Percentiles rank a stretch among this genome's conserved stretches.
These are phyloP conservation scores for Trichoderma gracile DNA, from an alignment of 2,329 filamentous ascomycete genomes.

Conservation along the genomic window DNA sequence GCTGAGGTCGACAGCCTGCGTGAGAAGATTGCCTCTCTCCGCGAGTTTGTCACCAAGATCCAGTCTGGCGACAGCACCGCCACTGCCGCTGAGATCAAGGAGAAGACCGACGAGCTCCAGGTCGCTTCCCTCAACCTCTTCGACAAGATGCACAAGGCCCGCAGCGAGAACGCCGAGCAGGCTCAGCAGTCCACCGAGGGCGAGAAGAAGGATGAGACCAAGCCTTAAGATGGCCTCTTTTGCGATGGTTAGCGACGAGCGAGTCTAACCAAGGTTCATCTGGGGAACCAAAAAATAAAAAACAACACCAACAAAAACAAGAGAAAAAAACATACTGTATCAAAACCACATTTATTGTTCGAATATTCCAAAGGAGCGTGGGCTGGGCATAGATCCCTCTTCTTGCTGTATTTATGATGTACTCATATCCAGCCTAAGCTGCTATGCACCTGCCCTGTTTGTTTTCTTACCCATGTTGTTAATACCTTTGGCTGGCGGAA, in stretches of 20 bases:
- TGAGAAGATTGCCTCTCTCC: conserved; percentile 85
- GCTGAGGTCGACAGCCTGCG: conserved; percentile 87
- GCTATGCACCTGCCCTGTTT: conserved; percentile 34
- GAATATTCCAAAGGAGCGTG: conserved; percentile 38
- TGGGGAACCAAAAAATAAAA: not conserved
- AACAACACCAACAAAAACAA: conserved; percentile 2
- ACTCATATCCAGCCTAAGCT: conserved; percentile 50
- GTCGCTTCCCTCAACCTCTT: conserved; percentile 93
- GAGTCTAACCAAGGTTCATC: conserved; percentile 23
- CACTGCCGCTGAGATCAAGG: conserved; percentile 92
- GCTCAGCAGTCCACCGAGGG: conserved; percentile 57
- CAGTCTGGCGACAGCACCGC: conserved; percentile 86
- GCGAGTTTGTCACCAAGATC: conserved; percentile 90
- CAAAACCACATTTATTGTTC: conserved; percentile 29
- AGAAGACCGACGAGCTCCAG: conserved; percentile 98
- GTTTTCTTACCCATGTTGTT: conserved; percentile 49
- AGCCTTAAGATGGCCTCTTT: conserved; percentile 53
- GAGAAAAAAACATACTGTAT: conserved; percentile 1
- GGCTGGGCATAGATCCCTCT: conserved; percentile 40
- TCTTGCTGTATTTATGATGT: conserved; percentile 51
- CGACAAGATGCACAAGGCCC: conserved; percentile 99
- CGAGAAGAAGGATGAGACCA: conserved; percentile 76
- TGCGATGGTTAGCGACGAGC: not conserved
- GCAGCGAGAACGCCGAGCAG: conserved; percentile 58
- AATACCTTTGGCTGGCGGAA: conserved; percentile 49